Percentiles rank a stretch among this genome's conserved stretches.
These are phyloP conservation scores for Agaricales sp. DNA, from an alignment of 1,284 basidiomycete species.

Conservation along the genomic window DNA sequence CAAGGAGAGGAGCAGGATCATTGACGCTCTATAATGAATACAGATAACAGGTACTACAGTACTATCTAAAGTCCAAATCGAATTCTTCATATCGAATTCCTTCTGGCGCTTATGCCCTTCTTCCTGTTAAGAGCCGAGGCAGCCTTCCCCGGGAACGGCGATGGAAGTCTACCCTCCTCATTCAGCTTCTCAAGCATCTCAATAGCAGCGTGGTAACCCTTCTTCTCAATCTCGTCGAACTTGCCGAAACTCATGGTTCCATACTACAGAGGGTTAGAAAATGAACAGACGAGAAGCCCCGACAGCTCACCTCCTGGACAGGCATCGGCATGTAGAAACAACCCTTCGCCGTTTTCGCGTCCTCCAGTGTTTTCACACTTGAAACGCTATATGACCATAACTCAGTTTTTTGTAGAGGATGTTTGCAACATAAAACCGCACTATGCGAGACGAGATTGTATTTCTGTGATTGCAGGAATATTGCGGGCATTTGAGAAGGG, in stretches of 20 bases:
- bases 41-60: too few species aligned
- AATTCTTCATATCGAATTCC: not conserved
- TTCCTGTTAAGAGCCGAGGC: slow-evolving; percentile 23
- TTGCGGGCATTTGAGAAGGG: slow-evolving; percentile 77
- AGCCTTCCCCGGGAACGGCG: slow-evolving; percentile 29
- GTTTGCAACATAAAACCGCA: slow-evolving; percentile 27
- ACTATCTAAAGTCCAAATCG: not conserved
- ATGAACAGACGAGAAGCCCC: slow-evolving; percentile 11
- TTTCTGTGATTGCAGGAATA: slow-evolving; percentile 91
- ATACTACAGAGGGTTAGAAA: slow-evolving; percentile 35
- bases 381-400: slow-evolving; percentile 59
- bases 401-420: too few species aligned
- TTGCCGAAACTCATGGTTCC: slow-evolving; percentile 73
- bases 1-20: too few species aligned
- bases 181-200: slow-evolving; percentile 74
- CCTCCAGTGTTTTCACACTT: slow-evolving; percentile 89
- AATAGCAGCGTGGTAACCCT: slow-evolving; percentile 73
- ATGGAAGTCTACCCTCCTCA: slow-evolving; percentile 73
- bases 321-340: slow-evolving; percentile 95
- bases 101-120: slow-evolving; percentile 42
- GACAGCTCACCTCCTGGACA: slow-evolving; percentile 63
- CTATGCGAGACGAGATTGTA: slow-evolving; percentile 95
- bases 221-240: slow-evolving; percentile 77
- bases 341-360: slow-evolving; percentile 82
- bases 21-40: too few species aligned